A percentile compares a stretch with the other conserved stretches of the same genome.
Evolutionary conservation across 163 green algal species (phyloP).

Genomic region (Chlamydomonas reinhardtii): DNA sequence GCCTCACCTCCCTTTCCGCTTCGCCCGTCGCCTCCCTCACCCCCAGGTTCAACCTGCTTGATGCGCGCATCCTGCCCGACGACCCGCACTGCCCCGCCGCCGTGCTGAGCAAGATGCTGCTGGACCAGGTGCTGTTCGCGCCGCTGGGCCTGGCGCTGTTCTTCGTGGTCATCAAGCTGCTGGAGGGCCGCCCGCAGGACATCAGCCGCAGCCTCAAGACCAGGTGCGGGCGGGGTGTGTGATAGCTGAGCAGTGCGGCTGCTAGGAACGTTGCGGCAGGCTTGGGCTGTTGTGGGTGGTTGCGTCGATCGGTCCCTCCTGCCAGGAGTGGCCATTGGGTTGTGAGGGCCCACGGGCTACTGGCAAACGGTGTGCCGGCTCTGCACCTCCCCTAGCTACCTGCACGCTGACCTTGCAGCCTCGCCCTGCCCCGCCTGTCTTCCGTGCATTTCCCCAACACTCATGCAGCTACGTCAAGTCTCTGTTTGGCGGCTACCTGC

Average conservation of each 20-base stretch:
- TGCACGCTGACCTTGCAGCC: too few relatives aligned
- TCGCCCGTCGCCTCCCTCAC: not conserved
- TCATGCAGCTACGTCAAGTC: conserved; percentile 26
- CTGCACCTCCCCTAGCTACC: too few relatives aligned
- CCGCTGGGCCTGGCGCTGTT: conserved; percentile 68
- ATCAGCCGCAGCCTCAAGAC: conserved; percentile 6
- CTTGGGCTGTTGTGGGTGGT: too few relatives aligned
- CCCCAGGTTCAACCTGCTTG: conserved; percentile 37
- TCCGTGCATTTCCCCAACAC: not conserved
- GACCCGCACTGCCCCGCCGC: conserved; percentile 52
- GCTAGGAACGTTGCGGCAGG: too few relatives aligned
- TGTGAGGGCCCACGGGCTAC: too few relatives aligned
- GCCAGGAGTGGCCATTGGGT: too few relatives aligned
- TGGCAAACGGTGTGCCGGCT: too few relatives aligned
- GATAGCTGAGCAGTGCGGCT: not conserved
- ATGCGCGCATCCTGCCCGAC: conserved; percentile 39
- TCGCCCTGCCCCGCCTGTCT: too few relatives aligned
- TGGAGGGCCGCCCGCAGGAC: conserved; percentile 59
- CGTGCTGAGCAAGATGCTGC: conserved; percentile 67
- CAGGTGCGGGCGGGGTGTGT: not conserved
- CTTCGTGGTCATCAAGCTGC: conserved; percentile 63
- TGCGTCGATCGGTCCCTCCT: too few relatives aligned
- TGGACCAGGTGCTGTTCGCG: conserved; percentile 72
- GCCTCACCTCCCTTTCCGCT: not conserved
- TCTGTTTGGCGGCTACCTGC: conserved; percentile 47